Conservation (phyloP, 2,329 filamentous ascomycete genomes). For the Scedosporium dehoogii region DNA sequence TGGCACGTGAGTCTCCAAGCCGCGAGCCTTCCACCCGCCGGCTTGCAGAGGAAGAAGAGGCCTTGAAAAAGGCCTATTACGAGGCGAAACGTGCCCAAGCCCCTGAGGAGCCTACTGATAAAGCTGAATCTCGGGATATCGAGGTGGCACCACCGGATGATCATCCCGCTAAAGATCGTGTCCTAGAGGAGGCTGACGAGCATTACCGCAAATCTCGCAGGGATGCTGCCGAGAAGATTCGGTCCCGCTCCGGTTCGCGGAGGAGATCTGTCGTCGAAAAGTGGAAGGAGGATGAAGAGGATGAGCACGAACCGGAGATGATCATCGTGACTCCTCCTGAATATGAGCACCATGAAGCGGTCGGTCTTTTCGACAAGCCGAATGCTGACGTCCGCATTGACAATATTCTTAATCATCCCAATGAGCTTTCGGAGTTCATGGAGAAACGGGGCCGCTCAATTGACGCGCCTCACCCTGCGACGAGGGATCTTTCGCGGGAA, state of each 20-base stretch:
- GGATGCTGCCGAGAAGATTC: constrained; percentile 42
- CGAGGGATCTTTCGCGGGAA: constrained; percentile 41
- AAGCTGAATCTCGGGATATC: constrained; percentile 24
- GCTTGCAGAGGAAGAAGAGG: constrained; percentile 29
- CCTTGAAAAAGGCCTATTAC: constrained; percentile 33
- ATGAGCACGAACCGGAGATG: constrained; percentile 24
- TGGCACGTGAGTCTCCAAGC: constrained; percentile 14
- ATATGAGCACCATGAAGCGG: constrained; percentile 29
- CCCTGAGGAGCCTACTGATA: constrained; percentile 35
- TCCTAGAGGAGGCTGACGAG: constrained; percentile 48
- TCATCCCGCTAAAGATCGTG: constrained; percentile 25
- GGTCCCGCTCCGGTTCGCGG: constrained; percentile 40
- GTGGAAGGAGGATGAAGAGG: constrained; percentile 28
- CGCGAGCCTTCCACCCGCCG: constrained; percentile 13
- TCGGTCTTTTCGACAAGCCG: constrained; percentile 43
- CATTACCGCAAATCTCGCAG: constrained; percentile 48
- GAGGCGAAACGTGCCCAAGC: constrained; percentile 37
- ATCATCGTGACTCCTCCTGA: constrained; percentile 46
- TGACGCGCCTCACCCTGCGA: constrained; percentile 13
- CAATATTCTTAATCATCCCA: constrained; percentile 41
- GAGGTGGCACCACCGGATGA: constrained; percentile 27
- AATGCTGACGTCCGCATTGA: constrained; percentile 56
- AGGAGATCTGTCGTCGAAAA: constrained; percentile 45
- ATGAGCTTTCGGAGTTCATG: constrained; percentile 31
- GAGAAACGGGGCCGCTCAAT: neutral